Base-by-base conservation (phyloP, 2,329 filamentous ascomycete genomes). In the Pseudopithomyces maydicus region DNA sequence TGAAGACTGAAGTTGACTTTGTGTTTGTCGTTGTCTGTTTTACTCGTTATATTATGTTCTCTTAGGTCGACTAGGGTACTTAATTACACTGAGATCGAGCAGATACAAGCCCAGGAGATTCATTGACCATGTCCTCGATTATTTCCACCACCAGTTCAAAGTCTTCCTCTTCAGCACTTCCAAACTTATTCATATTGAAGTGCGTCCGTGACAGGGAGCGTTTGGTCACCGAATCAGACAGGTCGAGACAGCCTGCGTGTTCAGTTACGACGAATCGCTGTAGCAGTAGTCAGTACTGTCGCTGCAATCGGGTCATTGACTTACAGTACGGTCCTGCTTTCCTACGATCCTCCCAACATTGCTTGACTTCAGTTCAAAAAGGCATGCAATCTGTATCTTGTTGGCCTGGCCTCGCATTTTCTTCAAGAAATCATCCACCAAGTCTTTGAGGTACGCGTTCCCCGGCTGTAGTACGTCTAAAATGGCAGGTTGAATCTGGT, bases 341-440 rank as follows among this genome's bases (percentile, higher is more conserved):
- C 67, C 68, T 17, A 71, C 64, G 48, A 71, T 66, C 52, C 47
- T 65, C 23, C 68, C 66, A n/a, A 70, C 64, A 41, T 69, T 68
- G 58, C 62, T 66, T 3, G 59, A 47, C 56, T 66, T 67, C 11
- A 67, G 61, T 58, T 68, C 50, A 22, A 33, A 53, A 39, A 53
- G 45, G 39, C 39, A 53, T 20, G 29, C 50, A 47, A 70, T 49
- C 51, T 48, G 53, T 3, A 60, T 51, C 57, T 65, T 67, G 43
- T 67, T 62, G 15, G 46, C 52, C 43, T 59, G 56, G n/a, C 26
- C 41, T 43, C 61, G 58, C 41, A 46, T 63, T 55, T 63, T 65
- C 20, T 44, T 41, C 38, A 41, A 20, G 50, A 68, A 68, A 3
- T 54, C 35, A 36, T 67, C 60, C 3, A 70, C 66, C 39, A 69